phyloP scores from a whole-genome alignment of 257 asterid genomes.

The Rubia yunnanensis region DNA sequence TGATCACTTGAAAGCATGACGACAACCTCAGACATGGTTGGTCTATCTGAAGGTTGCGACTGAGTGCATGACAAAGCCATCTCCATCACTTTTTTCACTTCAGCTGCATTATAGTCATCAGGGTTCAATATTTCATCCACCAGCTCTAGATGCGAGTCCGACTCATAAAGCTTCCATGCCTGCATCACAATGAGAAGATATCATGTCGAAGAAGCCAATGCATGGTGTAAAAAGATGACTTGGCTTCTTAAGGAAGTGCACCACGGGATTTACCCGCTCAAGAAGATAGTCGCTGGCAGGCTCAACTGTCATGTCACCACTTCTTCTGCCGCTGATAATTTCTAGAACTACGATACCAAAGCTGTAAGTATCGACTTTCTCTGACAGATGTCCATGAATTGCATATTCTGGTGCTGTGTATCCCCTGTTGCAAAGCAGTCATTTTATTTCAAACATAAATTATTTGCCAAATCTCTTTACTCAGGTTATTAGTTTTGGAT shows the following conservation, averaged over 20 bases:
- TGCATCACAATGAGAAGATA: slow-evolving; percentile 1
- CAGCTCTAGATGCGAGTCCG: slow-evolving; percentile 33
- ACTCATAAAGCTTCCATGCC: slow-evolving; percentile 78
- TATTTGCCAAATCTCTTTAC: not conserved
- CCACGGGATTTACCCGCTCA: slow-evolving; percentile 35
- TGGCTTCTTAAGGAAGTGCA: not conserved
- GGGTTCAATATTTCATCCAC: slow-evolving; percentile 54
- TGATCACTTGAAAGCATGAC: slow-evolving; percentile 51
- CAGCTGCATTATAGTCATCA: slow-evolving; percentile 32
- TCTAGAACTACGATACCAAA: slow-evolving; percentile 70
- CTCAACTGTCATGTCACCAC: slow-evolving; percentile 38
- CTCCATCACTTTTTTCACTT: slow-evolving; percentile 56
- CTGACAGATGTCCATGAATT: slow-evolving; percentile 69
- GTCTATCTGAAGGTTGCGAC: slow-evolving; percentile 61
- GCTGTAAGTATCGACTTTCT: slow-evolving; percentile 76
- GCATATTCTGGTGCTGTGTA: slow-evolving; percentile 89
- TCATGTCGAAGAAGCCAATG: not conserved
- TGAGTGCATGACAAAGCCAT: slow-evolving; percentile 63
- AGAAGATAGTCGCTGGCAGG: slow-evolving; percentile 55
- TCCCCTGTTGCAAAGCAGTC: slow-evolving; percentile 39
- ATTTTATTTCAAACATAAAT: not conserved
- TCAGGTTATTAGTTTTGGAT: too few species aligned
- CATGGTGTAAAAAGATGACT: not conserved
- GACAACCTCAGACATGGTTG: slow-evolving; percentile 70
- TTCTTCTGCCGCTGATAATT: slow-evolving; percentile 58